Conservation (phyloP, 2,329 filamentous ascomycete species). For the Xylaria digitata region DNA sequence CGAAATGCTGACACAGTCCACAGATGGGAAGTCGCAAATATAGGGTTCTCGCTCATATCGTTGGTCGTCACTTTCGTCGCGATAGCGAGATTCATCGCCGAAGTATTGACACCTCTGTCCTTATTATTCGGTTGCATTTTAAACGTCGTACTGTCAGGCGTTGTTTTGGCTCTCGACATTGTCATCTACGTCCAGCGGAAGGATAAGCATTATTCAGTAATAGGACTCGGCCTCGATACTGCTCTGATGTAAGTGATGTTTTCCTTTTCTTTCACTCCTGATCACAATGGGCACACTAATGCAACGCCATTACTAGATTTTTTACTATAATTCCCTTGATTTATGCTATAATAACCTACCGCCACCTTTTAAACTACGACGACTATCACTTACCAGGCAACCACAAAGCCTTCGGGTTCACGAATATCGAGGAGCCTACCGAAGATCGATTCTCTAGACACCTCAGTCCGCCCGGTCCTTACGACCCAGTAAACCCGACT, state of each 20-base stretch:
- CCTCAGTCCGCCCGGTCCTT: constrained; percentile 37
- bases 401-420: constrained; percentile 61
- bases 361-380: constrained; percentile 61
- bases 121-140: constrained; percentile 64
- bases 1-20: constrained; percentile 4
- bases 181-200: constrained; percentile 60
- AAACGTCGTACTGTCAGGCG: constrained; percentile 60
- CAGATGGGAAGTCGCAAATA: constrained; percentile 67
- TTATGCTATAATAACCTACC: constrained; percentile 62
- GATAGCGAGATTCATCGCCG: constrained; percentile 59
- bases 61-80: constrained; percentile 61
- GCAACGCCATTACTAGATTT: constrained; percentile 47
- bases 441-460: constrained; percentile 44
- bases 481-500: constrained; percentile 42
- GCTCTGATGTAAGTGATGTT: constrained; percentile 58
- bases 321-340: constrained; percentile 57
- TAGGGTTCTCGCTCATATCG: constrained; percentile 60
- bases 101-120: constrained; percentile 65
- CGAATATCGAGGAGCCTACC: constrained; percentile 46
- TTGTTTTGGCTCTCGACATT: constrained; percentile 63
- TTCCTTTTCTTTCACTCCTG: constrained; percentile 12
- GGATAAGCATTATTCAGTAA: constrained; percentile 60
- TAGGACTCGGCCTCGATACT: constrained; percentile 62
- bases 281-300: constrained; percentile 4
- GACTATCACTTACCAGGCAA: constrained; percentile 63